Conservation (phyloP, 208 protist species). For the Trichomonas tenax region DNA sequence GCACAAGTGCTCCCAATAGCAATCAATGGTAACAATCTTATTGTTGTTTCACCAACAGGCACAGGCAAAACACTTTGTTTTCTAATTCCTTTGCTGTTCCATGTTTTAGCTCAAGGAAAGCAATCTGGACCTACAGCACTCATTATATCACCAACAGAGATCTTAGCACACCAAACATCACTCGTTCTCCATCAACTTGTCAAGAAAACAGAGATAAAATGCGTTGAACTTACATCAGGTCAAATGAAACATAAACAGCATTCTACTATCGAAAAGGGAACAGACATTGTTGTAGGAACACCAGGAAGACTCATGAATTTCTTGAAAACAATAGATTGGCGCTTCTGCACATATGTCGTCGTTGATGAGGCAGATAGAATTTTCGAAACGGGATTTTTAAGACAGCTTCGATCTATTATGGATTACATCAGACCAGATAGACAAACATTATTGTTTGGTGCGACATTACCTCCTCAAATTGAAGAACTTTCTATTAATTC, state of each 20-base stretch:
- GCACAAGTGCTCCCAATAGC: conserved; percentile 31
- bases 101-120: neutral
- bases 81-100: conserved; percentile 77
- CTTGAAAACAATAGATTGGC: neutral
- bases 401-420: neutral
- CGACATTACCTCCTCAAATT: conserved; percentile 2
- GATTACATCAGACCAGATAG: conserved; percentile 2
- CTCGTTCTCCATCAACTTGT: neutral
- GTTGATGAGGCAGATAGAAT: conserved; percentile 16
- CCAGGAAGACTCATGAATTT: conserved; percentile 16
- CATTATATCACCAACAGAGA: neutral
- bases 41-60: conserved; percentile 93
- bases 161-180: neutral
- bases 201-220: conserved; percentile 5
- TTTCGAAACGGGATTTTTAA: neutral
- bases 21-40: conserved; percentile 53
- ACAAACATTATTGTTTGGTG: neutral
- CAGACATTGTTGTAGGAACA: neutral
- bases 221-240: neutral
- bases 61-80: conserved; percentile 97
- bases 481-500: neutral
- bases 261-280: neutral
- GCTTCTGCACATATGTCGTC: neutral
- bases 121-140: neutral
- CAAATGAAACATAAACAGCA: neutral